Evolutionary conservation across 1,284 basidiomycete genomes (phyloP).

Genomic region (Rhodotorula sp.): DNA sequence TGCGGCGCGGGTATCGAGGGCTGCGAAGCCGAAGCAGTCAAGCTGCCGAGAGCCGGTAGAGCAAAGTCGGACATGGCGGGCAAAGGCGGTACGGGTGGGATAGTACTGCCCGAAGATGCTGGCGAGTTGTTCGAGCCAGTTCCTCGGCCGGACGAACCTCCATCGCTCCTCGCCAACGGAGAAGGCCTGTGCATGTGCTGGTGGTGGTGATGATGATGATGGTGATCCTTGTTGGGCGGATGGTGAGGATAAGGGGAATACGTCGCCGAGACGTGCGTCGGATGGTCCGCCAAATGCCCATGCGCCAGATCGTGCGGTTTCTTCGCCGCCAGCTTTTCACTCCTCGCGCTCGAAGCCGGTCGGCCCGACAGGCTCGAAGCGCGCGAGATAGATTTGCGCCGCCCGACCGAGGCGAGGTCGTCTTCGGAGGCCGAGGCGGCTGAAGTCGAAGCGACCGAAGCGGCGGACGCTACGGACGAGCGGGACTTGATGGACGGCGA

Average conservation of each 20-base stretch:
- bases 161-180: background rate
- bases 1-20: too few relatives aligned
- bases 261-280: constrained; percentile 20
- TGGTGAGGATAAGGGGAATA: constrained; percentile 32
- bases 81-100: background rate
- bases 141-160: background rate
- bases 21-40: too few relatives aligned
- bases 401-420: constrained; percentile 22
- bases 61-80: too few relatives aligned
- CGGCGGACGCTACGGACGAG: constrained; percentile 23
- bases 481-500: constrained; percentile 19
- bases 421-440: constrained; percentile 3
- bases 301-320: constrained; percentile 37
- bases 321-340: background rate
- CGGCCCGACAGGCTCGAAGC: constrained; percentile 9
- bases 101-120: background rate
- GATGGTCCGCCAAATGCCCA: constrained; percentile 25
- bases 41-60: too few relatives aligned
- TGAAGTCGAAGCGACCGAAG: constrained; percentile 1
- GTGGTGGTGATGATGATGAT: background rate
- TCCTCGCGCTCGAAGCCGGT: constrained; percentile 5
- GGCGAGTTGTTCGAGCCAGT: background rate
- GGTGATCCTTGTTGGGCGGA: constrained; percentile 6
- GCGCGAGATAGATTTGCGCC: constrained; percentile 25
- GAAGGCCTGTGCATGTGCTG: constrained; percentile 2